Evolutionary conservation across 495 filamentous ascomycete genomes (phyloP), one percentile per base, ranked within the genome.

Genomic region (Staphylotrichum longicolle): DNA sequence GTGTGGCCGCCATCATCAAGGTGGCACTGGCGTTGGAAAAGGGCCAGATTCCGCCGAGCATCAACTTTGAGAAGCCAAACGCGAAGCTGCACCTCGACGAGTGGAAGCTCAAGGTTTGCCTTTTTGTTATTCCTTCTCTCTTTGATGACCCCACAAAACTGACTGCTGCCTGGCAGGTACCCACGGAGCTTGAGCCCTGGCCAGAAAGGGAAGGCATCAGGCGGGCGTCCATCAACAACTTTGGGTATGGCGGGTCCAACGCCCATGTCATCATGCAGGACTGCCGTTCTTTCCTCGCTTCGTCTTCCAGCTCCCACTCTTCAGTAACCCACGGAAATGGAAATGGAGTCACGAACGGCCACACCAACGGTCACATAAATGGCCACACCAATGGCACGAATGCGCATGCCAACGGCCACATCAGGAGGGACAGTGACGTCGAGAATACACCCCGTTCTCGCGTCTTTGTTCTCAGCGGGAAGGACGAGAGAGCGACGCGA

Each of bases 1-100:
- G 82, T 0, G 51, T 85, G 0, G 78, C 77, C 3, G 74, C 67
- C 4, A 39, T 84, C 30, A 77, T 84, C 63, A 84, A 77, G 58
- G 67, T 64, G 0, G 64, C 72, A 0, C 30, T 82, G 49, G 61
- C 64, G 12, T 35, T 84, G 8, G 78, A 84, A 49, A 71, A 72
- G 14, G 75, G 71, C 1, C 54, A 73, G 39, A 80, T 85, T 35
- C 79, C 75, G 3, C 73, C 77, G 5, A 76, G 64, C 50, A 65
- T 75, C 41, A 72, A 74, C 54, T 76, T 78, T 42, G 68, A 80
- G 40, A 70, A 69, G 27, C 72, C 73, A 3, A 83, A 83, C 51
- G 73, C 75, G 8, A 68, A 68, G 27, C 59, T 78, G 27, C 66
- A 69, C 14, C 45, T 76, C 5, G 70, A 75, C 30, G 70, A 73